These are phyloP conservation scores for Poa pratensis DNA, from an alignment of 176 grass and related monocot species.

Conservation along the genomic window DNA sequence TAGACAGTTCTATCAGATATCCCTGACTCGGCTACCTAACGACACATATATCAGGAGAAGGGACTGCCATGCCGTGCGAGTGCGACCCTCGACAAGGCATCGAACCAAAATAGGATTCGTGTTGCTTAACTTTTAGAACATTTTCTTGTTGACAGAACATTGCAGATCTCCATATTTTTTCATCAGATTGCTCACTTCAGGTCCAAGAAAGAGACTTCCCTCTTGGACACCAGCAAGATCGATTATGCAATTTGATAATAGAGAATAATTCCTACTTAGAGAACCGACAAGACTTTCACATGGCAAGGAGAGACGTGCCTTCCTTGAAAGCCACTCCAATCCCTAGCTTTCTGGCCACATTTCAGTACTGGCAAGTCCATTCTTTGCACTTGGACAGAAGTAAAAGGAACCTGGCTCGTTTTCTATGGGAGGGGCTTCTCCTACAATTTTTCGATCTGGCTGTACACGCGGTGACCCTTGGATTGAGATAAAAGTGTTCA, in stretches of 20 bases:
- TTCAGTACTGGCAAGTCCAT: conserved; percentile 38
- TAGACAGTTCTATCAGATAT: not conserved
- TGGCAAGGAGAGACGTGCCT: conserved; percentile 47
- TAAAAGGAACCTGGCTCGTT: conserved; percentile 49
- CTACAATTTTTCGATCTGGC: conserved; percentile 38
- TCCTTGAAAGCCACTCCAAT: conserved; percentile 55
- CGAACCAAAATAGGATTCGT: not conserved
- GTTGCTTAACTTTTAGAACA: conserved; percentile 6
- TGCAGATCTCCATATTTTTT: conserved; percentile 2
- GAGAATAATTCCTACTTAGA: conserved; percentile 24
- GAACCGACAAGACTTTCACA: conserved; percentile 38
- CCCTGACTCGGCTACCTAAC: not conserved
- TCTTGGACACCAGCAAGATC: conserved; percentile 35
- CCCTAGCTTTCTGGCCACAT: conserved; percentile 47
- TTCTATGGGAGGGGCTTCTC: conserved; percentile 42
- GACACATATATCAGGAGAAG: conserved; percentile 20
- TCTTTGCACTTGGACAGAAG: conserved; percentile 53
- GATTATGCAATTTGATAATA: conserved; percentile 21
- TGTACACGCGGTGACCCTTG: conserved; percentile 21
- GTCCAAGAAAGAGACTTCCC: conserved; percentile 36
- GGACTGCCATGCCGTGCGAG: not conserved
- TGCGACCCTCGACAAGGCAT: not conserved
- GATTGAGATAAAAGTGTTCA: conserved; percentile 21
- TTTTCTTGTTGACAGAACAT: not conserved
- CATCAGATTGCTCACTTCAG: conserved; percentile 33